Base-by-base conservation (phyloP, 2,329 filamentous ascomycete genomes). In the Sporothrix humicola region DNA sequence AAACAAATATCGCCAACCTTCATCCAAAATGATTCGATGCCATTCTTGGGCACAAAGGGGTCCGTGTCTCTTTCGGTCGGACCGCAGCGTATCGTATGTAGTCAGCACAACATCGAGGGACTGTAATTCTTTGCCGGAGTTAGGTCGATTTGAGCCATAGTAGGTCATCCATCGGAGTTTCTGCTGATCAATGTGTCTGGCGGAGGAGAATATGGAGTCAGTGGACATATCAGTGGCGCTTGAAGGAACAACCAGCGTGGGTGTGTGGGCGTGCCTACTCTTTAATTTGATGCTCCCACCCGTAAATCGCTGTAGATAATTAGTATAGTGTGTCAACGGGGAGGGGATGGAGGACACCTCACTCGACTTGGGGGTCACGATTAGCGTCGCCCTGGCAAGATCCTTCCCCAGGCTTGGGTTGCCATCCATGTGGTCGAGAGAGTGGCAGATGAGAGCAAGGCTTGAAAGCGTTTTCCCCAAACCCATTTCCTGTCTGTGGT, bases 91-190 rank as follows among this genome's bases (percentile, higher is more conserved):
- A 17, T 66, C 61, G 61, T 66, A 66, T 23, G 61, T 66, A 26
- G 61, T 66, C 37, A 66, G 42, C n/a, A 66, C 61, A 23, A 66
- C 9, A 42, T 66, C 61, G 37, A 42, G 42, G 61, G 37, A 56
- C 52, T 12, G 52, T 12, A 56, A 23, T 56, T 56, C 52, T 12
- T 56, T 56, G 61, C 61, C 42, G 37, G 42, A 8, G 8, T 10
- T 13, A 42, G 8, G 37, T 8, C 61, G 61, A 23, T 66, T 66
- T 66, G 61, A 46, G 61, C 61, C 61, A 66, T 66, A 17, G 37
- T 66, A 66, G 37, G 37, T 66, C n/a, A 66, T 66, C 61, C 61
- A 66, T 44, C 61, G 61, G 31, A 66, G 31, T 42, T 48, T 48
- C 31, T 66, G 13, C 37, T 31, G 61, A 23, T 66, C 5, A 44